Evolutionary conservation across 2,329 filamentous ascomycete genomes (phyloP), one percentile per base, ranked within the genome.

Genomic region (Venturiaceae sp.): DNA sequence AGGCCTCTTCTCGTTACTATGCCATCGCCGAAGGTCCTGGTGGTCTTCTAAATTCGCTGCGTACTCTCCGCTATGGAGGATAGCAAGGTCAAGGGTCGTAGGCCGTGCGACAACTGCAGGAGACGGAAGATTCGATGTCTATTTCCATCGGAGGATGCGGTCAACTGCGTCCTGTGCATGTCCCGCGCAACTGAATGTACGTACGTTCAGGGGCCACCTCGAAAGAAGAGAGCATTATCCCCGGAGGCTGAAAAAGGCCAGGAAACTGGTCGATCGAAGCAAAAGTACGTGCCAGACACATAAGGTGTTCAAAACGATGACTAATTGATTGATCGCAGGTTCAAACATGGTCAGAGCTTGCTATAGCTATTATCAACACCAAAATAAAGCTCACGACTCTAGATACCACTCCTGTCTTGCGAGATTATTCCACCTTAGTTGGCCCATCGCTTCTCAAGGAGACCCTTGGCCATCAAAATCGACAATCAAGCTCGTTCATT

Each of bases 371-470:
- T 30, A 14, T 6, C 28, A 37, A 30, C n/a, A n/a, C 28, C 23
- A 30, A 16, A 26, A 50, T 11, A n/a, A 30, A 30, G 32, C 52
- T 53, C 14, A 53, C 36, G 21, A 11, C 26, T 13, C 0, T 56
- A 56, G 33, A 56, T 36, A 37, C n/a, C 26, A 37, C 33, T 21
- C 36, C 53, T 32, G 53, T 56, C 26, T 44, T 56, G 36, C 28
- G 52, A 39, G 65, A 71, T 58, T 70, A 71, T 47, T 68, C 66
- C 16, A 67, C 68, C 44, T 39, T 71, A 32, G 64, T 63, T 57
- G 69, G 68, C 26, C 68, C 67, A 21, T 69, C 69, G 8, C 63
- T 70, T 13, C 58, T 71, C 26, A 70, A 71, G 57, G 65, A 67
- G 56, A 71, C 69, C 13, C 55, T 71, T 33, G 69, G 69, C 2